A percentile compares a stretch with the other conserved stretches of the same genome.
Evolutionary conservation across 805 yeast genomes (phyloP).

Genomic region (Saccharomycopsis microspora): DNA sequence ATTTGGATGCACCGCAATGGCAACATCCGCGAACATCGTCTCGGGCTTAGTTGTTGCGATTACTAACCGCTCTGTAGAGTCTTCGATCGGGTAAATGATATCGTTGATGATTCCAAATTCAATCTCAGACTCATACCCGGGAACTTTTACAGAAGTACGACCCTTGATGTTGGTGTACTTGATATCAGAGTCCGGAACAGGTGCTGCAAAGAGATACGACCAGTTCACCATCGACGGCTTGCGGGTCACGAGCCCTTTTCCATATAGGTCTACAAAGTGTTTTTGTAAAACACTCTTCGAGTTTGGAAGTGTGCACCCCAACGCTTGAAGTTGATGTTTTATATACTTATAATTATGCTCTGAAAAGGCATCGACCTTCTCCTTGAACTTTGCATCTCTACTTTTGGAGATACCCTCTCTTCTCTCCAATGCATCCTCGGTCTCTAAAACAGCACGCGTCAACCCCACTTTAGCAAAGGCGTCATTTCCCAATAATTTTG

Average conservation of each 20-base stretch:
- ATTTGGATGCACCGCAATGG: slow-evolving; percentile 92
- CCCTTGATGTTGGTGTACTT: slow-evolving; percentile 85
- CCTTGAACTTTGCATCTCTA: slow-evolving; percentile 34
- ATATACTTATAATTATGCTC: slow-evolving; percentile 80
- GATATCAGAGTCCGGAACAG: slow-evolving; percentile 91
- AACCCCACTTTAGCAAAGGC: slow-evolving; percentile 89
- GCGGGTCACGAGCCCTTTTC: slow-evolving; percentile 90
- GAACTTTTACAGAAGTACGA: slow-evolving; percentile 68
- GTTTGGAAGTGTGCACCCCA: slow-evolving; percentile 50
- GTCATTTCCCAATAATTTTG: slow-evolving; percentile 76
- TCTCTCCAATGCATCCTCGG: slow-evolving; percentile 97
- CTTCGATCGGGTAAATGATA: slow-evolving; percentile 81
- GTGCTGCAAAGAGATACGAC: slow-evolving; percentile 90
- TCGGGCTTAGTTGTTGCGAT: slow-evolving; percentile 99
- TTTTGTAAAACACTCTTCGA: background rate
- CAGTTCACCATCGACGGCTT: slow-evolving; percentile 89
- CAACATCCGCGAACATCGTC: slow-evolving; percentile 96
- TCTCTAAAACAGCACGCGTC: slow-evolving; percentile 97
- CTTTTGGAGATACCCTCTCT: slow-evolving; percentile 74
- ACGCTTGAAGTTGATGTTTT: slow-evolving; percentile 65
- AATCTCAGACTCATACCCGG: slow-evolving; percentile 79
- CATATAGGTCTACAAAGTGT: slow-evolving; percentile 71
- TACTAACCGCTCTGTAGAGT: slow-evolving; percentile 51
- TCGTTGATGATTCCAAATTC: slow-evolving; percentile 96
- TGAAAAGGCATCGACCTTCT: slow-evolving; percentile 94